Conservation (phyloP, 129 eudicot species). For the Apium graveolens region DNA sequence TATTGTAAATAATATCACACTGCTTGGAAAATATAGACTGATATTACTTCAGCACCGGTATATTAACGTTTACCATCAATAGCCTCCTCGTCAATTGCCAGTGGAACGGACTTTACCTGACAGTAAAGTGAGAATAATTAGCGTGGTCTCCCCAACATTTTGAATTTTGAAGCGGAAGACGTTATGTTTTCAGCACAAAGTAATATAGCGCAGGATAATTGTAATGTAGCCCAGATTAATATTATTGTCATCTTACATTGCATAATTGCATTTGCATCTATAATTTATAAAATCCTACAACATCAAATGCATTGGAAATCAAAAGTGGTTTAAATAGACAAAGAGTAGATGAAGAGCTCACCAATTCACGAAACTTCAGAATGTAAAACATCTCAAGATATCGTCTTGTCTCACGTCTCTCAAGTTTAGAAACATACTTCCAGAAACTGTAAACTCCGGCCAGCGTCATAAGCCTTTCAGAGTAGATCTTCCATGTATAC, state of each 20-base stretch:
- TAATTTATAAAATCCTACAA: background rate
- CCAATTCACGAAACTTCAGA: constrained; percentile 89
- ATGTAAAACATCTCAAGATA: constrained; percentile 98
- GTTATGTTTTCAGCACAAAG: background rate
- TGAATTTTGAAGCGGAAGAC: background rate
- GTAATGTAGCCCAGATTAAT: too few species aligned
- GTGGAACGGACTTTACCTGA: constrained; percentile 71
- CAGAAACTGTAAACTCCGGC: constrained; percentile 95
- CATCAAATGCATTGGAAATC: background rate
- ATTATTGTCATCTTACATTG: background rate
- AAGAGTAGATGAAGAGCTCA: constrained; percentile 28
- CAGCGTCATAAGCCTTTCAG: constrained; percentile 83
- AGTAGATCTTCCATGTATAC: constrained; percentile 95
- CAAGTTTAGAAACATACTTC: constrained; percentile 89
- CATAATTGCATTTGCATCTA: too few species aligned
- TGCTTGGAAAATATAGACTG: background rate
- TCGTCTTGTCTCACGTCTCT: constrained; percentile 83
- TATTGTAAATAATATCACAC: background rate
- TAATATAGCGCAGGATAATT: too few species aligned
- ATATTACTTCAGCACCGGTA: constrained; percentile 7
- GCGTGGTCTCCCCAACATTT: background rate
- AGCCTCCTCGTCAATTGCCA: constrained; percentile 41
- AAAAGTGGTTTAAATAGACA: background rate
- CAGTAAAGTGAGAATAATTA: background rate
- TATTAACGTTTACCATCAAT: constrained; percentile 38